phyloP scores from a whole-genome alignment of 2,329 filamentous ascomycete genomes.

The Ceratocystis cacaofunesta region DNA sequence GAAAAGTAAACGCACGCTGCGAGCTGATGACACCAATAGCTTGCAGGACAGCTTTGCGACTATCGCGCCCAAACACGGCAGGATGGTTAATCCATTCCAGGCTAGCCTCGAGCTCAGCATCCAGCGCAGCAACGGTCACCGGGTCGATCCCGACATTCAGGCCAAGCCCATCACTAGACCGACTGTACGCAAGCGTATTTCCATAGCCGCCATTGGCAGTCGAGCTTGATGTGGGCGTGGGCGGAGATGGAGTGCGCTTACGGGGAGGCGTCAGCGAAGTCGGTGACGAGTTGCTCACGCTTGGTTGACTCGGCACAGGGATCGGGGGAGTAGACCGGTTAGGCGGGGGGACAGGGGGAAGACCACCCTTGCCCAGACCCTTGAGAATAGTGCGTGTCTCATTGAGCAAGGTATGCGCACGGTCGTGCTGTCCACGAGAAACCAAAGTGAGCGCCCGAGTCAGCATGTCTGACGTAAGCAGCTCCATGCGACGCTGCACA shows the following conservation, averaged over 20 bases:
- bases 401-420: conserved; percentile 77
- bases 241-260: conserved; percentile 41
- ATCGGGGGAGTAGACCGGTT: conserved; percentile 26
- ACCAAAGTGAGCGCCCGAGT: conserved; percentile 83
- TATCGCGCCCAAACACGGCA: conserved; percentile 84
- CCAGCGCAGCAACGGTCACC: conserved; percentile 68
- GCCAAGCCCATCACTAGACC: conserved; percentile 43
- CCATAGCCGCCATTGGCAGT: conserved; percentile 28
- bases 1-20: conserved; percentile 85
- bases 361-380: conserved; percentile 82
- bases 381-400: conserved; percentile 94
- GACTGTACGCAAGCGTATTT: conserved; percentile 32
- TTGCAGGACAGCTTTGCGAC: conserved; percentile 86
- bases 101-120: conserved; percentile 76
- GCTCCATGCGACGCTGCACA: conserved; percentile 92
- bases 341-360: conserved; percentile 71
- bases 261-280: conserved; percentile 36
- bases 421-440: conserved; percentile 80
- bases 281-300: conserved; percentile 24
- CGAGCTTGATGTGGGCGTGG: conserved; percentile 33
- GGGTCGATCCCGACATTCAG: conserved; percentile 65
- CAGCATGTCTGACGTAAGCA: conserved; percentile 95
- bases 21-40: conserved; percentile 93
- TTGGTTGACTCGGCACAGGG: neutral
- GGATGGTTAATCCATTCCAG: conserved; percentile 98